Conservation (phyloP, 108 stramenopile species). For the Cyclotella kingstonii region DNA sequence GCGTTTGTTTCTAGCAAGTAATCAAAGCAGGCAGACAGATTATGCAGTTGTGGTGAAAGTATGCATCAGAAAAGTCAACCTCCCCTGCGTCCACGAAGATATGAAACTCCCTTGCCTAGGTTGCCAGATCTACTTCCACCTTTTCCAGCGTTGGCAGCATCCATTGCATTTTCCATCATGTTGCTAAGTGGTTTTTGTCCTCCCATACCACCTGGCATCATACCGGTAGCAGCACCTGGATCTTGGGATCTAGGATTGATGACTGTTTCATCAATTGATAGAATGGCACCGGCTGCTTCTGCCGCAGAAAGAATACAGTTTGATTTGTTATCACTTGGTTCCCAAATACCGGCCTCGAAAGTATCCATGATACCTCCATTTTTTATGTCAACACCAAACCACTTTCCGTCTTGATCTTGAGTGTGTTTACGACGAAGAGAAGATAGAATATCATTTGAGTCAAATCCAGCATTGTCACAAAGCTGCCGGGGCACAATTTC, state of each 20-base stretch:
- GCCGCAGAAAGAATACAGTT: constrained; percentile 90
- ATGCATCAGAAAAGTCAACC: not conserved
- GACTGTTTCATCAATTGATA: constrained; percentile 98
- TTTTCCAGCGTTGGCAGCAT: constrained; percentile 68
- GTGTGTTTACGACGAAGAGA: constrained; percentile 92
- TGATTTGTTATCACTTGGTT: constrained; percentile 96
- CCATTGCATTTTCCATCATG: constrained; percentile 89
- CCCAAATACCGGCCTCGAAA: constrained; percentile 94
- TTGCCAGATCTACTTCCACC: constrained; percentile 82
- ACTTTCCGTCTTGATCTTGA: constrained; percentile 74
- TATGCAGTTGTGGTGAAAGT: not conserved
- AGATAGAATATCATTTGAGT: constrained; percentile 95
- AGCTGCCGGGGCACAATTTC: constrained; percentile 97
- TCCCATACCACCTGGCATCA: constrained; percentile 59
- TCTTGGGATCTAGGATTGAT: constrained; percentile 93
- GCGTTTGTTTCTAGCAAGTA: too few relatives aligned
- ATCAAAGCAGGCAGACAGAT: too few relatives aligned
- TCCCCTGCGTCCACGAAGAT: constrained; percentile 83
- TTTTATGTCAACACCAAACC: constrained; percentile 97
- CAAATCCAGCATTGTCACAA: constrained; percentile 98
- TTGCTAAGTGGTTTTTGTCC: constrained; percentile 61
- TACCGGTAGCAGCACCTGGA: constrained; percentile 73
- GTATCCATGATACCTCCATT: constrained; percentile 96
- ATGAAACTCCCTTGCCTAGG: constrained; percentile 80
- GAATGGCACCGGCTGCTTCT: constrained; percentile 97